Evolutionary conservation across 108 stramenopile species (phyloP).

Genomic region (Fistulifera pelliculosa): DNA sequence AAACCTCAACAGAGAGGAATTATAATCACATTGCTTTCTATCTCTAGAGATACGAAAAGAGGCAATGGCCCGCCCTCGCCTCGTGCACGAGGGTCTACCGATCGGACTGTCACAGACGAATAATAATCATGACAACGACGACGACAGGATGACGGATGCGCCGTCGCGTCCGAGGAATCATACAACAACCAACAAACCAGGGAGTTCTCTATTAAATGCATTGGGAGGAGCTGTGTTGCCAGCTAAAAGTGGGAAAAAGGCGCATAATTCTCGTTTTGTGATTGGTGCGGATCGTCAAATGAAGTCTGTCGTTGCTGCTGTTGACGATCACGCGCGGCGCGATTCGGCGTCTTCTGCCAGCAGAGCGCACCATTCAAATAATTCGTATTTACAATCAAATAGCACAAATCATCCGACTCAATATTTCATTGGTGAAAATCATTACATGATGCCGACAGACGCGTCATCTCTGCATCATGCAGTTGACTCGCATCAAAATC

Average conservation of each 20-base stretch:
- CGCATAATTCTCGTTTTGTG: neutral
- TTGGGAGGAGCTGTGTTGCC: neutral
- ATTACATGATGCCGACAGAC: too few relatives aligned
- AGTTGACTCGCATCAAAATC: neutral
- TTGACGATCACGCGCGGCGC: neutral
- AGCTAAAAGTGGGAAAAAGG: neutral
- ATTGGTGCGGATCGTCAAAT: neutral
- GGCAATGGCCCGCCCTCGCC: constrained; percentile 24
- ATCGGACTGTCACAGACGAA: too few relatives aligned
- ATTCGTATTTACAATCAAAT: too few relatives aligned
- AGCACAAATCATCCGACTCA: too few relatives aligned
- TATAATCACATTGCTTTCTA: too few relatives aligned
- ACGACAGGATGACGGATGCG: neutral
- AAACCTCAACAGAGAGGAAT: too few relatives aligned
- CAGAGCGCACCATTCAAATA: too few relatives aligned
- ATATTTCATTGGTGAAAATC: too few relatives aligned
- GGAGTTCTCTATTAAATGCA: constrained; percentile 1
- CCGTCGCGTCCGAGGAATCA: neutral
- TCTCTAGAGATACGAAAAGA: too few relatives aligned
- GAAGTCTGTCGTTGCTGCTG: neutral
- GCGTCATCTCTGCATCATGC: too few relatives aligned
- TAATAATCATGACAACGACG: constrained; percentile 14
- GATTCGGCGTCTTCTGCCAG: too few relatives aligned
- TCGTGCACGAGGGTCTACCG: constrained; percentile 48
- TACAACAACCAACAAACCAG: neutral